phyloP scores from a whole-genome alignment of 345 rosid species.

The Iberis pinnata region DNA sequence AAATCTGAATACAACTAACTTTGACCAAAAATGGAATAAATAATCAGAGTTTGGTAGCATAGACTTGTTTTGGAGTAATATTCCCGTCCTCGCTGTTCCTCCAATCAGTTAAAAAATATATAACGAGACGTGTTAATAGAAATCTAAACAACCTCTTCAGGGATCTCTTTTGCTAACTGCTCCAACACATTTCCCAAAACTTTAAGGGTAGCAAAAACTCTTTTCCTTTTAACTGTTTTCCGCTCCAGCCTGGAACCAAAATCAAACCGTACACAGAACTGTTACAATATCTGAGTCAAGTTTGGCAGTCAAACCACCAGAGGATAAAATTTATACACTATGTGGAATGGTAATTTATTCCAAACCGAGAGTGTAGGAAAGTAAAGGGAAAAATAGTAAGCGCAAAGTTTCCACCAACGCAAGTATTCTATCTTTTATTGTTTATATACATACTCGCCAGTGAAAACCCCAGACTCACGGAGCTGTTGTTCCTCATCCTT shows the following conservation, averaged over 20 bases:
- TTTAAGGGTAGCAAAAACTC: conserved; percentile 73
- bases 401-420: neutral
- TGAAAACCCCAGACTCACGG: conserved; percentile 66
- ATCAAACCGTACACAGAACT: conserved; percentile 12
- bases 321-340: neutral
- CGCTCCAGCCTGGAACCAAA: conserved; percentile 65
- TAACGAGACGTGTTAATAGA: conserved; percentile 9
- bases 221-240: conserved; percentile 74
- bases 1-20: no score
- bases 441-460: conserved; percentile 64
- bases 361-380: neutral
- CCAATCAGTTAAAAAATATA: conserved; percentile 1
- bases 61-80: conserved; percentile 2
- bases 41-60: no score
- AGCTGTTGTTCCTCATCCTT: conserved; percentile 75
- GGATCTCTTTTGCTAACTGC: conserved; percentile 73
- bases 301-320: conserved; percentile 1
- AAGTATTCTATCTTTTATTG: neutral
- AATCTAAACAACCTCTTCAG: conserved; percentile 63
- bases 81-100: neutral
- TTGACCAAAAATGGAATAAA: no score
- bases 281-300: conserved; percentile 10
- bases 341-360: neutral
- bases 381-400: neutral
- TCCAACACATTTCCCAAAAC: conserved; percentile 77